Evolutionary conservation across 225 moss, liverwort and hornwort genomes (phyloP).

Genomic region (Physcomitrellopsis africana): DNA sequence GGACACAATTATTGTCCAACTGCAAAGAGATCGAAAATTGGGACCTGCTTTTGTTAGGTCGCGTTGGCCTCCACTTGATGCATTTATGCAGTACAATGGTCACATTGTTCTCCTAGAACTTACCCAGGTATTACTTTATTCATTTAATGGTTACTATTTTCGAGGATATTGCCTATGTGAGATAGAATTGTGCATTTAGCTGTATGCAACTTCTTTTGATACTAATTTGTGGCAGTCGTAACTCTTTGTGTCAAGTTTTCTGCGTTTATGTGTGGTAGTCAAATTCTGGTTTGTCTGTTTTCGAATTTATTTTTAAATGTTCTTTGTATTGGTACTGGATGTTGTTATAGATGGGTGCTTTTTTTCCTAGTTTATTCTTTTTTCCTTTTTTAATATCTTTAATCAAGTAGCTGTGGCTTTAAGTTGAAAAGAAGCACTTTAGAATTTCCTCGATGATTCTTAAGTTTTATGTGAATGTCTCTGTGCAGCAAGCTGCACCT

Average conservation of each 20-base stretch:
- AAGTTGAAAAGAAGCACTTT: not conserved
- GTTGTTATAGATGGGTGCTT: not conserved
- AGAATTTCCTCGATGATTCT: slow-evolving; percentile 9
- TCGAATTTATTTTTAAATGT: too few relatives aligned
- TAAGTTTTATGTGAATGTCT: slow-evolving; percentile 28
- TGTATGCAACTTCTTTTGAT: slow-evolving; percentile 1
- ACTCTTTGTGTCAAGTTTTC: not conserved
- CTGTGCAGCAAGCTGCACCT: slow-evolving; percentile 79
- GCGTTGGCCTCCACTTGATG: slow-evolving; percentile 86
- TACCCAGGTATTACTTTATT: slow-evolving; percentile 72
- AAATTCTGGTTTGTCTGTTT: not conserved
- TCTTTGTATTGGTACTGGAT: not conserved
- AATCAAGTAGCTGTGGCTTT: slow-evolving; percentile 10
- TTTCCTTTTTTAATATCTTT: not conserved
- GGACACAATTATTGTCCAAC: slow-evolving; percentile 85
- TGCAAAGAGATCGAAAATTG: slow-evolving; percentile 96
- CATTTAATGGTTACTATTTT: not conserved
- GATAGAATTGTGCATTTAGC: slow-evolving; percentile 18
- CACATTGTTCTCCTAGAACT: slow-evolving; percentile 91
- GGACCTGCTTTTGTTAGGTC: slow-evolving; percentile 96
- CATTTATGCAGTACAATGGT: slow-evolving; percentile 85
- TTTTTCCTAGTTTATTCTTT: not conserved
- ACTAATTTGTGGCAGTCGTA: slow-evolving; percentile 9
- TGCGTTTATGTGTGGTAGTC: not conserved
- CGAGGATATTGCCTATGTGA: slow-evolving; percentile 4